Evolutionary conservation across 2,329 filamentous ascomycete species (phyloP), one percentile per base, ranked within the genome.

Genomic region (Curvularia sp.): DNA sequence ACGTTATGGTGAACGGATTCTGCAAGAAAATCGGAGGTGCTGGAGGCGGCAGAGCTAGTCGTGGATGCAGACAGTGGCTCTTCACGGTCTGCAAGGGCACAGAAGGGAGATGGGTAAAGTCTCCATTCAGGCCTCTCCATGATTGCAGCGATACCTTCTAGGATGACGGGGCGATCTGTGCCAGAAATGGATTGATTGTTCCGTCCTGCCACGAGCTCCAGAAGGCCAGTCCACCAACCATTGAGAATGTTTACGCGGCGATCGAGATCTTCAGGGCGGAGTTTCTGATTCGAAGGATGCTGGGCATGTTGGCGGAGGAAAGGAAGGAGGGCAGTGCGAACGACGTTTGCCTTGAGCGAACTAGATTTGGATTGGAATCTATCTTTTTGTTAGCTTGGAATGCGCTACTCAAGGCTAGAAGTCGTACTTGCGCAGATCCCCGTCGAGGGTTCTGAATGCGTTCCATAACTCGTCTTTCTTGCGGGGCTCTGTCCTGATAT

Each of bases 41-140:
- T 82, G 12, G 86, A 81, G 10, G 85, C 83, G 19, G 23, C 30
- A 0, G 90, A 90, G 18, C 82, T 84, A 13, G 82, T 84, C 19
- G 81, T 80, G 13, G 78, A 77, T 18, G 80, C 79, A 13, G 80
- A 75, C 2, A 74, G 69, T 38, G 78, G 76, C 48, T 80, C 75
- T 30, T 76, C 81, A 46, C 87, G 85, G 41, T 88, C 84, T 12
- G 77, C 79, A 27, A 91, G 76, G 0, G 89, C 86, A 56, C 86
- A 84, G 70, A 90, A 89, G 19, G 84, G 86, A 3, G 87, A 87
- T 0, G 89, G 90, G 25, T 88, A 84, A 52, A 89, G 83, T 61
- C 91, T 87, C 93, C 93, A 97, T 78, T 97, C 93, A 0, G 89
- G 87, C 46, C 93, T 86, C 77, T 90, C 89, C 93, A 97, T 96